phyloP scores from a whole-genome alignment of 2,329 filamentous ascomycete genomes.

The Aspergillus fructus region DNA sequence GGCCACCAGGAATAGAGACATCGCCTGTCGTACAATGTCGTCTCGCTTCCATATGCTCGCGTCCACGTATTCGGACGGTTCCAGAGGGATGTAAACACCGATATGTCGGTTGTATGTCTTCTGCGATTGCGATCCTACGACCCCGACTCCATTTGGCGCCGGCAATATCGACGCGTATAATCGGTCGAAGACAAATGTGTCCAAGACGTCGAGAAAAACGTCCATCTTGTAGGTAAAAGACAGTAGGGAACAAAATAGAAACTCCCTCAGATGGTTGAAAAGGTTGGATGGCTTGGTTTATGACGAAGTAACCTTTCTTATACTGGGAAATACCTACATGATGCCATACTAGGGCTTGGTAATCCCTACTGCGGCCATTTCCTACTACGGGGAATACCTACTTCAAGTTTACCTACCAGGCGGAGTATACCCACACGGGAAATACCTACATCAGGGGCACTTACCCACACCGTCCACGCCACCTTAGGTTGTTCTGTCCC shows the following conservation, averaged over 20 bases:
- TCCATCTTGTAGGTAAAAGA: conserved; percentile 64
- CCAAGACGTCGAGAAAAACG: conserved; percentile 75
- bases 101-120: conserved; percentile 27
- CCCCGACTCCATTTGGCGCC: conserved; percentile 4
- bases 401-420: background rate
- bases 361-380: conserved; percentile 6
- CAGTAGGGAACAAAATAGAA: background rate
- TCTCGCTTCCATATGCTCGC: conserved; percentile 32
- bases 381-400: conserved; percentile 11
- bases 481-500: background rate
- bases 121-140: background rate
- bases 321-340: conserved; percentile 7
- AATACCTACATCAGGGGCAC: background rate
- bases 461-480: background rate
- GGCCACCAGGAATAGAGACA: conserved; percentile 29
- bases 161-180: conserved; percentile 59
- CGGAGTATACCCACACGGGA: background rate
- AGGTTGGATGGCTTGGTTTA: background rate
- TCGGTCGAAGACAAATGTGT: conserved; percentile 74
- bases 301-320: background rate
- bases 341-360: background rate
- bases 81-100: conserved; percentile 24
- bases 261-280: background rate
- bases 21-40: conserved; percentile 27
- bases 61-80: conserved; percentile 27